Evolutionary conservation across 2,329 filamentous ascomycete species (phyloP).

Genomic region (Diaporthe vexans): DNA sequence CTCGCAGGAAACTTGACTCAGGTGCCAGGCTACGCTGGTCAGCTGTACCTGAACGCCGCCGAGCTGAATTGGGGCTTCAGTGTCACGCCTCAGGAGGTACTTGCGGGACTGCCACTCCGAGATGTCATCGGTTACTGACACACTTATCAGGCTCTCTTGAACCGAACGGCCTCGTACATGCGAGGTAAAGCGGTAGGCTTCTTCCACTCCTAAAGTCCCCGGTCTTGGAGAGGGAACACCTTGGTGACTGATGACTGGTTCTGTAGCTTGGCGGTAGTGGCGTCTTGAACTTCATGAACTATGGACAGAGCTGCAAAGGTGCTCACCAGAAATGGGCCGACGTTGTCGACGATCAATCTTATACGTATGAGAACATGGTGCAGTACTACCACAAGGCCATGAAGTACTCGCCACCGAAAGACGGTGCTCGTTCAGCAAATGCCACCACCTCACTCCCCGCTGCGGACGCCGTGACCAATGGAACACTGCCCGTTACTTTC

Average conservation of each 20-base stretch:
- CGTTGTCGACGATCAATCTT: conserved; percentile 30
- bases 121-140: neutral
- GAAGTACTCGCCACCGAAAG: conserved; percentile 25
- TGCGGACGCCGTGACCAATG: neutral
- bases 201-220: neutral
- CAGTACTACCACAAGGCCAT: conserved; percentile 34
- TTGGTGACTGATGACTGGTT: neutral
- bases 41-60: neutral
- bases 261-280: conserved; percentile 30
- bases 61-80: conserved; percentile 29
- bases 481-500: conserved; percentile 14
- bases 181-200: conserved; percentile 24
- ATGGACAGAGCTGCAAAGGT: conserved; percentile 17
- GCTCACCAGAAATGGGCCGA: conserved; percentile 35
- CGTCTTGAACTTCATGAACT: conserved; percentile 31
- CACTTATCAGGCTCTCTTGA: neutral
- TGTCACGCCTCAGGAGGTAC: conserved; percentile 26
- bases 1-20: conserved; percentile 24
- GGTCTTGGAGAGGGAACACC: neutral
- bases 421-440: conserved; percentile 13
- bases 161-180: neutral
- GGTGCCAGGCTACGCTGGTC: conserved; percentile 29
- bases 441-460: neutral
- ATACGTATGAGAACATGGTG: conserved; percentile 30
- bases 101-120: neutral